Evolutionary conservation across 225 moss, liverwort and hornwort genomes (phyloP), one percentile per base, ranked within the genome.

Genomic region (Bryoerythrophyllum caledonicum): DNA sequence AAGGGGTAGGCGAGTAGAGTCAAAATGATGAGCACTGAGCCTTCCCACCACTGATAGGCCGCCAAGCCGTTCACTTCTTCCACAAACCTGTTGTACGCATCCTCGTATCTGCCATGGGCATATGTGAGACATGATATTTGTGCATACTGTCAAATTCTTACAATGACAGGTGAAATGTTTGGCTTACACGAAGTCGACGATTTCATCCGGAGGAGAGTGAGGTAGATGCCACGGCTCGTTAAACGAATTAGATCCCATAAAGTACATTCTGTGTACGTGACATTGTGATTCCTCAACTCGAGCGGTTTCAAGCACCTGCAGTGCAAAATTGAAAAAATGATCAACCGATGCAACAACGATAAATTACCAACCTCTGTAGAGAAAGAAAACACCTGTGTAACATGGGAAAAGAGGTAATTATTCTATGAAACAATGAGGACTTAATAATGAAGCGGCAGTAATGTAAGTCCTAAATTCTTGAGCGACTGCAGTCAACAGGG

Each of bases 1-100:
- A 91, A 88, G 28, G 93, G 93, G 63, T 91, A 93, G 28, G 84
- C 91, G 46, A 93, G 65, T 20, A 88, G 69, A 55, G 84, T 74
- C 60, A 93, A 85, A 24, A 93, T 91, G 78, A 86, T 93, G 62
- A 91, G 84, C 16, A 91, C 89, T 32, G 91, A 93, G 25, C 93
- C 93, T 72, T 93, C 91, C 93, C 93, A 93, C 93, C 93, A 93
- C 53, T 91, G 87, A 80, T 85, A 93, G 12, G 89, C 87, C 68
- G 93, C 87, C 78, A 91, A 65, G 60, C 84, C 83, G 19, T 93
- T 93, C 46, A 91, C 41, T 61, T 93, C 93, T 65, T 88, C 91
- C 57, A 89, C 91, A 64, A 93, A 91, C 46, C 93, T 89, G 74
- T 93, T 93, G 60, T 86, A 93, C 6, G 93, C 93, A 77, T 85